These are phyloP conservation scores for Prototheca wickerhamii DNA, from an alignment of 163 green algal species.

Conservation along the genomic window DNA sequence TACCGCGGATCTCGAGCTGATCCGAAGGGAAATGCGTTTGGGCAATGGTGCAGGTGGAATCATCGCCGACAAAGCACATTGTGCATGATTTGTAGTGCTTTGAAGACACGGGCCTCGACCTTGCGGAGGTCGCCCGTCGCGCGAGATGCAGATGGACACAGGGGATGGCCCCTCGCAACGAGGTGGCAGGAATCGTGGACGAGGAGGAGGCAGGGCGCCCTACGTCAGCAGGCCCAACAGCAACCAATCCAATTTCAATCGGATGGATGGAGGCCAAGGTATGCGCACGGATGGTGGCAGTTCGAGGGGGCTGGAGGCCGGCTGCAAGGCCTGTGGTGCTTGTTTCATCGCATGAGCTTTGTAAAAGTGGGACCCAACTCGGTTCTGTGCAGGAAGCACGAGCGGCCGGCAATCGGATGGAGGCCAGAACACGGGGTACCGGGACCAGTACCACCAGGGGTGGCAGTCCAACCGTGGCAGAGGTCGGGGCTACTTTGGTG, in stretches of 20 bases:
- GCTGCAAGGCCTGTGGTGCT: too few species aligned
- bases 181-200: not conserved
- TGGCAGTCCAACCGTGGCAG: conserved; percentile 9
- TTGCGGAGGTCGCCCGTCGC: too few species aligned
- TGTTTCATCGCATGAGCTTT: too few species aligned
- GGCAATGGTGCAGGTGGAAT: too few species aligned
- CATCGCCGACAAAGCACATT: too few species aligned
- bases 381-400: not conserved
- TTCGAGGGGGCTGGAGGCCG: too few species aligned
- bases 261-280: too few species aligned
- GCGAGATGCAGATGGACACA: conserved; percentile 15
- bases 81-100: not conserved
- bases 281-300: too few species aligned
- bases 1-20: too few species aligned
- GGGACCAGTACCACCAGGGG: conserved; percentile 10
- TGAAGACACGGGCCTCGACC: not conserved
- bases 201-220: not conserved
- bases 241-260: too few species aligned
- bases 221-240: not conserved
- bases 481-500: conserved; percentile 27
- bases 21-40: too few species aligned
- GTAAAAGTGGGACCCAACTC: too few species aligned
- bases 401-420: not conserved
- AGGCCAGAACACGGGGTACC: not conserved
- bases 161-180: conserved; percentile 7